Base-by-base conservation (phyloP, 345 rosid species). In the Hirschfeldia incana region DNA sequence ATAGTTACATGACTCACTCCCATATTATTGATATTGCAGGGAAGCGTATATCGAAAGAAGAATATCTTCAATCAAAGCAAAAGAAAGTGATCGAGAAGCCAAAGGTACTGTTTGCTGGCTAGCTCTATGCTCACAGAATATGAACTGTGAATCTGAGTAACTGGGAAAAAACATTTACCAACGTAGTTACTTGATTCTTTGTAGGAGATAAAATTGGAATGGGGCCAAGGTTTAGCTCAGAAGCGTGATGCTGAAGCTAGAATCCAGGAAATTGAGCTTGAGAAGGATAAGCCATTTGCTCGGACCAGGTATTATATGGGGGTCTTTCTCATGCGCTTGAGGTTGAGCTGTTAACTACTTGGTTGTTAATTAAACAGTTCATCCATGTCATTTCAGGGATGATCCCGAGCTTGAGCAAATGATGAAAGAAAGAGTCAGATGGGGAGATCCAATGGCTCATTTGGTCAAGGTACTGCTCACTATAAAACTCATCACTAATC, bases 361-460 rank as follows among this genome's bases (percentile, higher is more conserved):
- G 16, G 65, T 29, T 53, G 9, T 76, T 78, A 60, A 75, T 65
- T 3, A 42, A 46, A 67, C 8, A 0, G 66, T 61, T 74, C 57
- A 9, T 32, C 1, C 26, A 66, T 53, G 4, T 61, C 6, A 67
- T 77, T 75, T 79, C 88, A 93, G 98, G 82, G 98, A 93, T 78
- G 99, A 95, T 82, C 94, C 97, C 0, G 94, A 92, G 79, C 97
- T 95, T n/a, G 96, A 95, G 70, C 82, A 74, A 53, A 85, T 89
- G 88, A 75, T 91, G 82, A 95, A 85, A 86, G 91, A 93, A 1
- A 85, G 89, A 82, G 55, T 85, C 53, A 84, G 99, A 82, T 95
- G 89, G 89, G 98, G 97, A 69, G 99, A 95, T 85, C 95, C 97
- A 28, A 93, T 95, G 98, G 98, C 93, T 16, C 97, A 95, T 84